A percentile compares a stretch with the other conserved stretches of the same genome.
These are phyloP conservation scores for Lachancea thermotolerans DNA, from an alignment of 805 yeast species.

Conservation along the genomic window DNA sequence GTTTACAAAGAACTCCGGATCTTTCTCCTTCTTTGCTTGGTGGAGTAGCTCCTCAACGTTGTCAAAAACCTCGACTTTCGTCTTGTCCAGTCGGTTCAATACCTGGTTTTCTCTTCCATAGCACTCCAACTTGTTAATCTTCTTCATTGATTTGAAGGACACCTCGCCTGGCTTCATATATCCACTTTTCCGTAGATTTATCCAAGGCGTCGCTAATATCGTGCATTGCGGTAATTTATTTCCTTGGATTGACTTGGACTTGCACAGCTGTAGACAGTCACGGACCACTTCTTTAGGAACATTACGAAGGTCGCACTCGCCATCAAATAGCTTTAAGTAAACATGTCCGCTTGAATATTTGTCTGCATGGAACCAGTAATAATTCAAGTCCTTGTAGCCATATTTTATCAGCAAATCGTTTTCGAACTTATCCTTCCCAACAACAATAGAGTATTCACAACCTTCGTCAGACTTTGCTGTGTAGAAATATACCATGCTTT, in stretches of 20 bases:
- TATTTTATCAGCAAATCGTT: conserved; percentile 55
- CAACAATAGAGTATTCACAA: conserved; percentile 25
- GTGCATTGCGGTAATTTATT: conserved; percentile 62
- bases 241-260: conserved; percentile 71
- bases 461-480: conserved; percentile 19
- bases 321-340: conserved; percentile 49
- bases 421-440: conserved; percentile 73
- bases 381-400: conserved; percentile 51
- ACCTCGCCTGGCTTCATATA: conserved; percentile 78
- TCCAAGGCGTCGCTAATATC: conserved; percentile 68
- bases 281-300: conserved; percentile 47
- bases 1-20: conserved; percentile 19
- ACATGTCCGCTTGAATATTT: conserved; percentile 72
- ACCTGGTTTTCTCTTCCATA: conserved; percentile 51
- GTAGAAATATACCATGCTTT: conserved; percentile 25
- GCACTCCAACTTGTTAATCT: conserved; percentile 47
- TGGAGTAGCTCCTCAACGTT: conserved; percentile 25
- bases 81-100: conserved; percentile 57
- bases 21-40: conserved; percentile 27
- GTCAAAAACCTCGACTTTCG: conserved; percentile 46
- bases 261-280: conserved; percentile 65
- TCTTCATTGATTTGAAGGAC: conserved; percentile 54
- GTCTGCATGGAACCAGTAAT: conserved; percentile 76
- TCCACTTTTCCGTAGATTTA: conserved; percentile 57
- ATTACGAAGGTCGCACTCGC: conserved; percentile 39